phyloP scores from a whole-genome alignment of 139 green algal genomes.

The Haematococcus lacustris region DNA sequence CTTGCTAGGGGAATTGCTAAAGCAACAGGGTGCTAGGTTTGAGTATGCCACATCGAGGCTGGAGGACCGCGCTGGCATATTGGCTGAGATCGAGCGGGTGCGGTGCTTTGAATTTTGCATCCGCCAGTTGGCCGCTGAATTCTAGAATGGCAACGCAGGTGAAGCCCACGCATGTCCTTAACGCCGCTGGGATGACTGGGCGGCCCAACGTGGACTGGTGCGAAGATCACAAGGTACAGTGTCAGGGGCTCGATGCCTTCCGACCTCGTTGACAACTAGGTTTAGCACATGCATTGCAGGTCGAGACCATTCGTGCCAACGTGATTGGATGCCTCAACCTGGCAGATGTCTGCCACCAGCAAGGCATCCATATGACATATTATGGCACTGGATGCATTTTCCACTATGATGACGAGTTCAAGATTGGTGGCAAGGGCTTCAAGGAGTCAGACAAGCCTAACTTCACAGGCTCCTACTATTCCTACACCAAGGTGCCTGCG shows the following conservation, averaged over 20 bases:
- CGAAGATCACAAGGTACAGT: constrained; percentile 83
- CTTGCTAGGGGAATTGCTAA: constrained; percentile 70
- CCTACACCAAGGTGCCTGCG: constrained; percentile 80
- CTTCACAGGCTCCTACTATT: constrained; percentile 97
- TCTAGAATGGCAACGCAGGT: constrained; percentile 38
- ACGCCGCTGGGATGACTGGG: constrained; percentile 89
- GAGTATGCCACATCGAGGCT: constrained; percentile 77
- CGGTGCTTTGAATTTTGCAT: constrained; percentile 6
- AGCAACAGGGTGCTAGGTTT: constrained; percentile 68
- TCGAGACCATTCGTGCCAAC: constrained; percentile 91
- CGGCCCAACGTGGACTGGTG: constrained; percentile 98
- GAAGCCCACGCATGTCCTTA: constrained; percentile 93
- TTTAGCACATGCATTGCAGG: constrained; percentile 44
- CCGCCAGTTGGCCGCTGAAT: neutral
- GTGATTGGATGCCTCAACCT: constrained; percentile 91
- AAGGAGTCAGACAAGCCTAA: constrained; percentile 89
- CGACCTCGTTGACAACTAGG: no score
- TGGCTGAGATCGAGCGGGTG: constrained; percentile 84
- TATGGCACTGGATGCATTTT: constrained; percentile 98
- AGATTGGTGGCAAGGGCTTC: constrained; percentile 81
- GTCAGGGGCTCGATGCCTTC: neutral
- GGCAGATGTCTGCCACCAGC: constrained; percentile 62
- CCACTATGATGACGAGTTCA: constrained; percentile 89
- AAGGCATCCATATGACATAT: constrained; percentile 87
- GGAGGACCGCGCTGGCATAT: constrained; percentile 75